A percentile compares a stretch with the other conserved stretches of the same genome.
Evolutionary conservation across 176 grass and related monocot genomes (phyloP).

Genomic region (Cenchrus fungigraminus): DNA sequence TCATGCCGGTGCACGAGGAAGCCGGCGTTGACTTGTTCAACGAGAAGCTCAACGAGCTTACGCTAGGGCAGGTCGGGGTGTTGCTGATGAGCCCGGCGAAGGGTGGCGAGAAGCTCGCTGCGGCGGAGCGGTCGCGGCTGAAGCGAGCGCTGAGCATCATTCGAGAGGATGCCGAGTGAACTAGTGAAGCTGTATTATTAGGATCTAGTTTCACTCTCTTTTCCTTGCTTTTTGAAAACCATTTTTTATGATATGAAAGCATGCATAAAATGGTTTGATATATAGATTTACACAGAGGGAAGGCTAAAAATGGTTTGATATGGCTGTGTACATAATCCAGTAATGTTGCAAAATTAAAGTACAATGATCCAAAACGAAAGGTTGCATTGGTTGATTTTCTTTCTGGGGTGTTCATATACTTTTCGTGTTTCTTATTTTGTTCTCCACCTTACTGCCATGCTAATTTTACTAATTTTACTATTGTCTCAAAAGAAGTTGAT

Average conservation of each 20-base stretch:
- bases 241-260: not conserved
- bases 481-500: too few relatives aligned
- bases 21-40: conserved; percentile 13
- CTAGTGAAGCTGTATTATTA: not conserved
- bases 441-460: not conserved
- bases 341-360: not conserved
- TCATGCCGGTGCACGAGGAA: conserved; percentile 37
- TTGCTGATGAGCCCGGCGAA: conserved; percentile 17
- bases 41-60: conserved; percentile 52
- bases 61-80: conserved; percentile 35
- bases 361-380: not conserved
- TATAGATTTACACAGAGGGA: conserved; percentile 22
- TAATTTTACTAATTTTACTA: too few relatives aligned
- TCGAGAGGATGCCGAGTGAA: conserved; percentile 44
- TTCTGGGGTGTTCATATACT: not conserved
- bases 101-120: conserved; percentile 5
- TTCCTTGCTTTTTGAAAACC: not conserved
- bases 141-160: conserved; percentile 53
- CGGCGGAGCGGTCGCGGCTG: conserved; percentile 21
- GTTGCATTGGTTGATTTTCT: not conserved
- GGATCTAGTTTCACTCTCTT: not conserved
- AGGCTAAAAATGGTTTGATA: not conserved
- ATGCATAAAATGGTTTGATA: not conserved
- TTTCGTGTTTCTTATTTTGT: not conserved
- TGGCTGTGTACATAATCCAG: not conserved